phyloP scores from a whole-genome alignment of 345 rosid genomes.

The Syzygium aqueum region DNA sequence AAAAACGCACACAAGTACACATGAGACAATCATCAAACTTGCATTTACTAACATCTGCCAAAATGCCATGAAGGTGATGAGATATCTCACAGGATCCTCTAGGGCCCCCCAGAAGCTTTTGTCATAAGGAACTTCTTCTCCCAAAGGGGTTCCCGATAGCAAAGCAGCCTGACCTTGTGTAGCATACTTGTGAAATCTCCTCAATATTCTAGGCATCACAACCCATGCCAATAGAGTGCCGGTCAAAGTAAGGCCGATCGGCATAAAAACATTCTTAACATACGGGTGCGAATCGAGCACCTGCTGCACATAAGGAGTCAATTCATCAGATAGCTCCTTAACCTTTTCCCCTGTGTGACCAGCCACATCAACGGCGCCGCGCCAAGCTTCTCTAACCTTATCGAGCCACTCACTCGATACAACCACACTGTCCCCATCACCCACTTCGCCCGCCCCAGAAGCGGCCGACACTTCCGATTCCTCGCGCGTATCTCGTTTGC shows the following conservation, averaged over 20 bases:
- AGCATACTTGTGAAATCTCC: slow-evolving; percentile 62
- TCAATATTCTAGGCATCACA: slow-evolving; percentile 73
- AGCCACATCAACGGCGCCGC: slow-evolving; percentile 28
- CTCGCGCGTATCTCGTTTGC: slow-evolving; percentile 25
- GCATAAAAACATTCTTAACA: slow-evolving; percentile 53
- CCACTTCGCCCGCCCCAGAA: slow-evolving; percentile 25
- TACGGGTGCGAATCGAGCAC: slow-evolving; percentile 56
- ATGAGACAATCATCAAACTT: not conserved
- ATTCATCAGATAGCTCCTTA: slow-evolving; percentile 41
- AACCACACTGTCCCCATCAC: slow-evolving; percentile 13
- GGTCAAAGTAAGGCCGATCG: slow-evolving; percentile 42
- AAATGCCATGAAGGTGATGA: slow-evolving; percentile 72
- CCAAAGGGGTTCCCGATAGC: slow-evolving; percentile 25
- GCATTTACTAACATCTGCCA: slow-evolving; percentile 51
- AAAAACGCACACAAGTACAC: not conserved
- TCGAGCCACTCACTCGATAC: slow-evolving; percentile 44
- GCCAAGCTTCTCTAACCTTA: slow-evolving; percentile 50
- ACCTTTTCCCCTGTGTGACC: slow-evolving; percentile 46
- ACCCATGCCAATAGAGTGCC: slow-evolving; percentile 74
- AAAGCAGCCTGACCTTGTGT: slow-evolving; percentile 40
- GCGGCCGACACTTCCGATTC: slow-evolving; percentile 18
- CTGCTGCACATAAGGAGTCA: slow-evolving; percentile 52
- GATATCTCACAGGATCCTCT: slow-evolving; percentile 85
- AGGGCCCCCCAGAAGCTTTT: slow-evolving; percentile 83
- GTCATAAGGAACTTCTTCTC: slow-evolving; percentile 56